phyloP scores from a whole-genome alignment of 2,329 filamentous ascomycete species.

The Dendryphion nanum region DNA sequence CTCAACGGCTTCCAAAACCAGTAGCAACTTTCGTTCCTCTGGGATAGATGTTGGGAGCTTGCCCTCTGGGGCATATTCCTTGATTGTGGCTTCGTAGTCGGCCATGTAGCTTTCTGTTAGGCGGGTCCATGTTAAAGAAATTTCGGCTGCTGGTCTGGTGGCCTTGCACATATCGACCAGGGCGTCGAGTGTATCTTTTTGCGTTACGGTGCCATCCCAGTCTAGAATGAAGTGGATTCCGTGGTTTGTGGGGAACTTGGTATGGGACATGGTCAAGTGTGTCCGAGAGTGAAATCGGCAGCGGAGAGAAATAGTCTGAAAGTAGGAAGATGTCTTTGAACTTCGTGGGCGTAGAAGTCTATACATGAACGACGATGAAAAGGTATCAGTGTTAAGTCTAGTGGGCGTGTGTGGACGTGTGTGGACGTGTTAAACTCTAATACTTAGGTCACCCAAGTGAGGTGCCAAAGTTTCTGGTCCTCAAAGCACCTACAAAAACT shows the following conservation, averaged over 20 bases:
- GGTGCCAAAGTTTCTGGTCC: too few species aligned
- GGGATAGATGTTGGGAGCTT: conserved; percentile 26
- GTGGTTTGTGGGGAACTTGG: not conserved
- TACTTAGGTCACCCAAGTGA: too few species aligned
- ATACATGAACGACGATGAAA: too few species aligned
- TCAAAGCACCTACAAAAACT: too few species aligned
- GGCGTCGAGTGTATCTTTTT: conserved; percentile 44
- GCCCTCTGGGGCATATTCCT: conserved; percentile 23
- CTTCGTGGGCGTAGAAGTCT: too few species aligned
- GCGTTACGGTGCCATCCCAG: conserved; percentile 50
- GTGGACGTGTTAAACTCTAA: too few species aligned
- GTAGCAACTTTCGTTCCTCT: conserved; percentile 40
- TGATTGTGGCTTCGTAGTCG: conserved; percentile 39
- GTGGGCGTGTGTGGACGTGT: too few species aligned
- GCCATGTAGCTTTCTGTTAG: conserved; percentile 42
- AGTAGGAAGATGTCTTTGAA: too few species aligned
- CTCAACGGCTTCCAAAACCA: conserved; percentile 39
- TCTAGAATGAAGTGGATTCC: conserved; percentile 43
- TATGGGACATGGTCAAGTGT: not conserved
- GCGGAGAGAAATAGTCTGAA: too few species aligned
- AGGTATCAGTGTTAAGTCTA: too few species aligned
- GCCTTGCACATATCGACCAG: conserved; percentile 41
- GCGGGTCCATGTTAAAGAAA: conserved; percentile 33
- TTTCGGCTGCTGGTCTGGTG: conserved; percentile 18
- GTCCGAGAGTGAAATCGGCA: too few species aligned